A percentile compares a stretch with the other conserved stretches of the same genome.
Evolutionary conservation across 2,329 filamentous ascomycete species (phyloP).

Genomic region (Ophiognomonia clavigignenti-juglandacearum): DNA sequence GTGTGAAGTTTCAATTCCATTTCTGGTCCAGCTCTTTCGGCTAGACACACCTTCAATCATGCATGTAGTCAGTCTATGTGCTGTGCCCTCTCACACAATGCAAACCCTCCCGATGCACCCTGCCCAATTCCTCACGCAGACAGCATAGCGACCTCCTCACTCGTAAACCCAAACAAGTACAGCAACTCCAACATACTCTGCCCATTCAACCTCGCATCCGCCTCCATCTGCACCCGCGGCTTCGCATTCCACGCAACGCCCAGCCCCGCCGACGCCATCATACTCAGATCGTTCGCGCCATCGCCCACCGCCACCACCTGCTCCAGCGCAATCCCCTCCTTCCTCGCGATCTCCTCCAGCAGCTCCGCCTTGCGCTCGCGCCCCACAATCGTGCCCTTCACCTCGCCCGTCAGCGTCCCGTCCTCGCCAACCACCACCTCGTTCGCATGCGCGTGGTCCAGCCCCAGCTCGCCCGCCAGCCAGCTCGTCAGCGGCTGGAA

Average conservation of each 20-base stretch:
- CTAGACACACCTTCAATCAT: too few relatives aligned
- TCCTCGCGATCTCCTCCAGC: constrained; percentile 63
- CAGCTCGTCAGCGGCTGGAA: constrained; percentile 86
- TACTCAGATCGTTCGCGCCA: constrained; percentile 76
- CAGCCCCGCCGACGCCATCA: constrained; percentile 71
- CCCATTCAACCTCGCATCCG: constrained; percentile 67
- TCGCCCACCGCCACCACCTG: constrained; percentile 74
- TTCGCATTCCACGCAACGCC: constrained; percentile 85
- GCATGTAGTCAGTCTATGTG: too few relatives aligned
- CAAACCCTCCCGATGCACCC: too few relatives aligned
- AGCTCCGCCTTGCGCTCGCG: constrained; percentile 70
- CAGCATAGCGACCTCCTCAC: constrained; percentile 54
- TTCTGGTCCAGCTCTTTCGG: too few relatives aligned
- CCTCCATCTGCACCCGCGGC: constrained; percentile 73
- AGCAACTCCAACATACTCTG: constrained; percentile 66
- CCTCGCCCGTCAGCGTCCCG: constrained; percentile 64
- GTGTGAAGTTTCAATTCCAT: too few relatives aligned
- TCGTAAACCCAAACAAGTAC: constrained; percentile 68
- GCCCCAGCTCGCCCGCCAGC: constrained; percentile 73
- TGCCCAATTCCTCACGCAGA: constrained; percentile 23
- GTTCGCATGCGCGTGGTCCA: constrained; percentile 88
- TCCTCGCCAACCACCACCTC: constrained; percentile 61
- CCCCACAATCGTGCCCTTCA: constrained; percentile 69
- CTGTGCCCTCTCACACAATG: too few relatives aligned
- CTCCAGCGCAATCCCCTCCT: constrained; percentile 59